Evolutionary conservation across 306 rosid genomes (phyloP), one percentile per base, ranked within the genome.

Genomic region (Datisca glomerata): DNA sequence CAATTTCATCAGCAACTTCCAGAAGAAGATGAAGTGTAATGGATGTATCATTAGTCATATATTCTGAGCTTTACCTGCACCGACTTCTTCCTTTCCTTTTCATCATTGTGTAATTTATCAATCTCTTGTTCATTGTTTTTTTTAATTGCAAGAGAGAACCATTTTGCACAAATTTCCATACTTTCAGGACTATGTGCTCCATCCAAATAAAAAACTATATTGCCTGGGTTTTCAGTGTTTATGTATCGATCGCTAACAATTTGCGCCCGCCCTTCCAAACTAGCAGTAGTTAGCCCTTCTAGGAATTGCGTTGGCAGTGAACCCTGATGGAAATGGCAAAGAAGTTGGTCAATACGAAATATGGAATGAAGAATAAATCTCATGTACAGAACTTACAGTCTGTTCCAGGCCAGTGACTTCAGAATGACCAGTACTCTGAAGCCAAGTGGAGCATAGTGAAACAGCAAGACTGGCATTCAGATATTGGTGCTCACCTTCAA

Each of bases 161-260:
- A 89, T 51, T 55, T 75, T 12, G 81, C 93, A 60, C 97, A 80
- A 27, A 68, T 65, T 69, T 80, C 93, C 82, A 89, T 55, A 65
- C 95, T 89, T 76, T 89, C 93, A 23, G 95, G 95, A 63, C 95
- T 89, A 68, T 89, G 97, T 40, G 97, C 97, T 53, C 95, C 97
- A 52, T 89, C 97, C 69, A 89, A 49, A 68, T 67, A 83, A 71
- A 89, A 89, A 31, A 73, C 66, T 42, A 83, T 80, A 45, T 74
- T 79, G 55, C 73, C 73, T 24, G 72, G 56, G 45, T 32, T 57
- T 59, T 72, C 80, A 27, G 23, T 61, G 66, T 56, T 51, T 49
- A 48, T 16, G 41, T 19, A 58, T 69, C 25, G 60, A 59, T 87
- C 95, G 35, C 72, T 63, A 44, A 89, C 81, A 57, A 83, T 77